These are phyloP conservation scores for Orychophragmus violaceus DNA, from an alignment of 345 rosid species.

Conservation along the genomic window DNA sequence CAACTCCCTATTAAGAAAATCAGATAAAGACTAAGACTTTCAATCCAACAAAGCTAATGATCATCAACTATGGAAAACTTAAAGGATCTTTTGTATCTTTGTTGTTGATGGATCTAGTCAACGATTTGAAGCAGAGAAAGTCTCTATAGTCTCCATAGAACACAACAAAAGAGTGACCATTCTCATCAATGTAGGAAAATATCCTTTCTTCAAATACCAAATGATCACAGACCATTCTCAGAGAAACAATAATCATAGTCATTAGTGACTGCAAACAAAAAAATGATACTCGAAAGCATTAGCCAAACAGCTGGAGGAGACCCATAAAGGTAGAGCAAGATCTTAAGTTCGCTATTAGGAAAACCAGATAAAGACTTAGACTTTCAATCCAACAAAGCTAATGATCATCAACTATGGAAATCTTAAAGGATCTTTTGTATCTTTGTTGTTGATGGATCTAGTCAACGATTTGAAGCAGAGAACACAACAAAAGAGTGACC, in stretches of 20 bases:
- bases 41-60: not conserved
- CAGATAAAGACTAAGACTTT: not conserved
- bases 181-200: not conserved
- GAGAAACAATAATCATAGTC: slow-evolving; percentile 92
- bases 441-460: not conserved
- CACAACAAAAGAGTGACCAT: not conserved
- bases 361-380: not conserved
- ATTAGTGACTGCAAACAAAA: slow-evolving; percentile 54
- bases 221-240: slow-evolving; percentile 95
- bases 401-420: not conserved
- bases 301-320: not conserved
- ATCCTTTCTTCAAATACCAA: not conserved
- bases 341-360: not conserved
- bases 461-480: not conserved
- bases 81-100: not conserved
- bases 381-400: not conserved
- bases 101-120: slow-evolving; percentile 8
- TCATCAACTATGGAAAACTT: not conserved
- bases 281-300: not conserved
- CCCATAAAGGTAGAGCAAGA: slow-evolving; percentile 4
- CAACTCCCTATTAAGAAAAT: not conserved
- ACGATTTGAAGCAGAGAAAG: not conserved
- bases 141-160: not conserved
- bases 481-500: not conserved
- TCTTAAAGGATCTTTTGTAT: not conserved